Evolutionary conservation across 805 yeast species (phyloP), one percentile per base, ranked within the genome.

Genomic region (Starmerella tilneyi): DNA sequence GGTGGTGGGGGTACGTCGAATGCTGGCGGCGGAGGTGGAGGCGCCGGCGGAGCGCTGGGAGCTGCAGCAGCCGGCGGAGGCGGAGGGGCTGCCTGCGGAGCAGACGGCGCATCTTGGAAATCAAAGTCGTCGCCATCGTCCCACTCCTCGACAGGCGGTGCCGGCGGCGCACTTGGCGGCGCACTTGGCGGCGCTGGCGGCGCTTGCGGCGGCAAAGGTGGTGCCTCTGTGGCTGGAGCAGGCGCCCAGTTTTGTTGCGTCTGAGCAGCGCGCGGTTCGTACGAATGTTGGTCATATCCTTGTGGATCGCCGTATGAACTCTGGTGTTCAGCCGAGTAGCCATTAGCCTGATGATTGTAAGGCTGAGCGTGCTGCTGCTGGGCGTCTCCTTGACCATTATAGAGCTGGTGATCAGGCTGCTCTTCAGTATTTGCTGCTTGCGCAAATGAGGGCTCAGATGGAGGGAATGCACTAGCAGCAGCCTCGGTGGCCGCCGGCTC

Each of bases 11-110:
- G 49, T 12, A 62, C 59, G 11, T 65, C 52, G 28, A 58, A 53
- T 6, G 65, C 63, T 13, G 72, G 69, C 9, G 67, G 54, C n/a
- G 71, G 67, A 8, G 61, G 56, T 1, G 60, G 59, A 13, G 60
- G 56, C 1, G 60, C 54, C n/a, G 60, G 53, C 7, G 65, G 56
- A 13, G 60, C 57, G 6, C 56, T 54, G 20, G 58, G 26, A 23
- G 53, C 49, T 22, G 50, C 33, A 11, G 63, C 60, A 6, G 61
- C 44, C n/a, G 58, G 53, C 8, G 66, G 63, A 13, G 64, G 63
- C 4, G 63, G 56, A 23, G 64, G 56, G 26, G 39, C 31, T 13
- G 35, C 23, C 1, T 34, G 16, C 7, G 38, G 43, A 4, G 44
- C 15, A 11, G 48, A 17, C 17, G 46, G 51, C 4, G 52, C 49